Base-by-base conservation (phyloP, 345 rosid species). In the Sonneratia caseolaris region DNA sequence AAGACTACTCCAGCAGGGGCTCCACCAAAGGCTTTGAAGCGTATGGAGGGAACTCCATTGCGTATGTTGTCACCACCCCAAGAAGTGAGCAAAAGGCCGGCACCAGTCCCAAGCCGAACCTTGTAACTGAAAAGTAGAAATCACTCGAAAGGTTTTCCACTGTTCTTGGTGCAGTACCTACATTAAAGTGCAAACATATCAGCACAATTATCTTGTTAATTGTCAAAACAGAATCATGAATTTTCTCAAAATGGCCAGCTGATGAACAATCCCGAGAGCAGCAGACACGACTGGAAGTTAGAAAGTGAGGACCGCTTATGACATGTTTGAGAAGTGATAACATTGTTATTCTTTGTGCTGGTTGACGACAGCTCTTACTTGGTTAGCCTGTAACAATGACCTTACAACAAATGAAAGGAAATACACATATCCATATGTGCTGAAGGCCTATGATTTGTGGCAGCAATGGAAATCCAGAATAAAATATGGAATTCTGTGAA, bases 91-190 rank as follows among this genome's bases (percentile, higher is more conserved):
- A 91, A 9, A 89, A 72, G 11, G 96, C 97, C 0, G 97, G 98
- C 62, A 94, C 81, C 45, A 94, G 86, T 71, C 98, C 97, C 79
- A 94, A 76, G 14, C 98, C 98, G 22, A 80, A 84, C 83, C 98
- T 85, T 32, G 97, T 83, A 45, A 90, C 88, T 43, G 97, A 91
- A 56, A 85, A 21, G 80, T 78, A 47, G 21, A 72, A 21, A 43
- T 35, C 62, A 13, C 37, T 37, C 3, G 75, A 57, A 47, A 82
- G 70, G 79, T 66, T 67, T 70, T 77, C 77, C 55, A 71, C 67
- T 36, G 83, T 73, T 76, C 16, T 59, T 1, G 92, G 85, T 12
- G 91, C 72, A 67, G 70, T 66, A 68, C 82, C 98, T 93, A 85
- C 81, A 77, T 66, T 68, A 55, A 53, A 59, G 24, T 32, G 15